Conservation (phyloP, 192 early-diverging fungal genomes). For the Dimargaris xerosporica region DNA sequence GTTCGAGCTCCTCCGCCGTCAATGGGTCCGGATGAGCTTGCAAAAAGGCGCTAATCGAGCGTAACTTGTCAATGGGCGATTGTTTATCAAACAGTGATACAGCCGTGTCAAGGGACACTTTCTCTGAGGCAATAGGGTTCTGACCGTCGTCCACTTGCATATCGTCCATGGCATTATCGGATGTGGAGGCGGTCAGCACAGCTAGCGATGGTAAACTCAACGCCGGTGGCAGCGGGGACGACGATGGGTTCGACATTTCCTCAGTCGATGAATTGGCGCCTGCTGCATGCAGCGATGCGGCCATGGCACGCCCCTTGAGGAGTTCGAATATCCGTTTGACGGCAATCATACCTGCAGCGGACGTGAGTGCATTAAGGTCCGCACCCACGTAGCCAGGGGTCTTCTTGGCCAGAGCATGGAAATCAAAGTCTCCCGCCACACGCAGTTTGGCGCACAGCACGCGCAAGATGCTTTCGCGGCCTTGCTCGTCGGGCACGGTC, state of each 20-base stretch:
- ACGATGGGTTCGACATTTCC: constrained; percentile 81
- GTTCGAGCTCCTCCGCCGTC: constrained; percentile 85
- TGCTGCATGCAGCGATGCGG: constrained; percentile 69
- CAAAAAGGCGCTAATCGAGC: constrained; percentile 69
- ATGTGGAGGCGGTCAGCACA: too few species aligned
- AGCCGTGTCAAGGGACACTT: constrained; percentile 91
- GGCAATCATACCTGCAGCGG: constrained; percentile 82
- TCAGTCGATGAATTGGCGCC: constrained; percentile 99
- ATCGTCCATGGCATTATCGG: not conserved
- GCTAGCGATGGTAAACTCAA: too few species aligned
- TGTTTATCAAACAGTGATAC: too few species aligned
- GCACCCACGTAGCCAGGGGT: constrained; percentile 97
- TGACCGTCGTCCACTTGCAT: not conserved
- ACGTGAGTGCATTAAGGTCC: constrained; percentile 82
- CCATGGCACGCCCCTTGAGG: not conserved
- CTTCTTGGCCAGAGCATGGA: constrained; percentile 93
- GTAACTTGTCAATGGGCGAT: too few species aligned
- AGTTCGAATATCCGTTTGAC: constrained; percentile 42
- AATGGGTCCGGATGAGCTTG: constrained; percentile 52
- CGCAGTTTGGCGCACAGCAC: constrained; percentile 99
- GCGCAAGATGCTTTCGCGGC: constrained; percentile 93
- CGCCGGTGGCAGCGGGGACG: not conserved
- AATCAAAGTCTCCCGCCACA: constrained; percentile 97
- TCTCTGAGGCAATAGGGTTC: constrained; percentile 81
- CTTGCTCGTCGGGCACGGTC: constrained; percentile 96